Base-by-base conservation (phyloP, 2,329 filamentous ascomycete genomes). In the Verticillium tricorpus region DNA sequence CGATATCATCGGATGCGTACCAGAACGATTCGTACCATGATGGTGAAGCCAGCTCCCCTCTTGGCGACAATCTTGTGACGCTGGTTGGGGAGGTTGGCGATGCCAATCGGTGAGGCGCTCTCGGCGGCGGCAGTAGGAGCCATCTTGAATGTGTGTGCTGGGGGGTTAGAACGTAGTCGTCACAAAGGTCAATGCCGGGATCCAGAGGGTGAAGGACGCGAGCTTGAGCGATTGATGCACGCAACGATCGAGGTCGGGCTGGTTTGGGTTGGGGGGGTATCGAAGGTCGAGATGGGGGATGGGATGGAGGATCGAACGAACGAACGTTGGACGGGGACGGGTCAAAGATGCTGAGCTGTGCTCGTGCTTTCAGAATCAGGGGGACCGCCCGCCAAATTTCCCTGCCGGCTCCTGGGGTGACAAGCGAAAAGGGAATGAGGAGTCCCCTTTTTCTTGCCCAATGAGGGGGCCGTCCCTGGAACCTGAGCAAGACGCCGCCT, bases 11-110 rank as follows among this genome's bases (percentile, higher is more conserved):
- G 28, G 28, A 28, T 28, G 28, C 6, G 28, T 28, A 28, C 6
- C 31, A 58, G 25, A 61, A 61, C 57, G n/a, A 56, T 61, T 65
- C 83, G 66, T 83, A 97, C 95, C 95, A 99, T 99, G 74, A 99
- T 97, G 68, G 95, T 99, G 82, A 99, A 99, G 75, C 93, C 91
- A 74, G 95, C 96, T 81, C 95, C 95, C 81, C 96, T 90, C 80
- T 90, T 88, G 66, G 84, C 85, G 73, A 90, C 87, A 74, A 90
- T 90, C 81, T 90, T 90, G 81, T 90, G 87, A 73, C 87, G 83
- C 82, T 89, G 87, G 80, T 89, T 89, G 70, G 87, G 87, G 73
- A 89, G 79, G 78, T 90, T 89, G 80, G 87, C 87, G 81, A 90
- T 90, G 78, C 87, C 87, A 85, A 90, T 89, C 71, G 85, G 85